Base-by-base conservation (phyloP, 2,329 filamentous ascomycete species). In the Albifimbria verrucaria region DNA sequence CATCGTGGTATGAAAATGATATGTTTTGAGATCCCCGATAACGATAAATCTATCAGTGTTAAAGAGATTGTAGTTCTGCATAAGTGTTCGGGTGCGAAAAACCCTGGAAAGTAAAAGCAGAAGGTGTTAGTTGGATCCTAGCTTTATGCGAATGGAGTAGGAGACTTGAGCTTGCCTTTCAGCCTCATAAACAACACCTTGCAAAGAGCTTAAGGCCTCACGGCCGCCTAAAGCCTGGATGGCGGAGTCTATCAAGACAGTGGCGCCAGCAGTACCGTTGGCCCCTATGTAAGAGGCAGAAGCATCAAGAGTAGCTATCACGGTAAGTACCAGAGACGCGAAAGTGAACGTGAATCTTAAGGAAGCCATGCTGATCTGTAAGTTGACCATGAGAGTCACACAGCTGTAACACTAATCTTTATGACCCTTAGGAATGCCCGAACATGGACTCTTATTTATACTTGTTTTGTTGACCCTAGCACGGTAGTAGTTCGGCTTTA, bases 1-100 rank as follows among this genome's bases (percentile, higher is more conserved):
- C 41, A n/a, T 17, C 20, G 25, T 44, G 1, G 22, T 49, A 55
- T 32, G 28, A 53, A 28, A 46, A 55, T 9, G 53, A 55, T 21
- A 55, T 48, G 32, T 52, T 55, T 20, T 55, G 53, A 9, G 51
- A 41, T 51, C 53, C n/a, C 21, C 22, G 22, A 28, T 50, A 10
- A 48, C 41, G 15, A 53, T 49, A 15, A 49, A 50, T 50, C 53
- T 42, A 24, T 55, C 53, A 21, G 28, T 47, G 10, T 45, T 25
- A 17, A 55, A 50, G 42, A 55, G 47, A 39, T 55, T 55, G 47
- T 55, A 55, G 47, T 55, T 55, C 42, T 55, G 46, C 46, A 48
- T 50, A 32, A 55, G 28, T 7, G 53, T 48, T 20, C 42, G 48
- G 22, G 50, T 21, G 39, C 50, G 53, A 18, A 55, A 48, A 12